Evolutionary conservation across 768 basidiomycete species (phyloP).

Genomic region (Serendipita vermifera): DNA sequence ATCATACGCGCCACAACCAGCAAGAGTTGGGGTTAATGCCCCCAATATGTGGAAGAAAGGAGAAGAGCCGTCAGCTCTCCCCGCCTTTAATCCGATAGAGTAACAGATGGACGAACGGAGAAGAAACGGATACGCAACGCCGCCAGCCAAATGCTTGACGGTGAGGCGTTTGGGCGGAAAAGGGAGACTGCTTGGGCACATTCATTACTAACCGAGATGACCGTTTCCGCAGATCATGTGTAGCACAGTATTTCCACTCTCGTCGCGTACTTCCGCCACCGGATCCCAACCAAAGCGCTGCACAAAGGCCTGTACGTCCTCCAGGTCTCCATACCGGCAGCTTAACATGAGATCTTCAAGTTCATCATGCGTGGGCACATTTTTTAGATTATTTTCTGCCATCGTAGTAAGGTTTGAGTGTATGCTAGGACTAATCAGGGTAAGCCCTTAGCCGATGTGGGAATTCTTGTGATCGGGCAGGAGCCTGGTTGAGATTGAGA

Average conservation of each 20-base stretch:
- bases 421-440: no score
- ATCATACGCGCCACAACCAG: neutral
- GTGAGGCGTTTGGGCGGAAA: neutral
- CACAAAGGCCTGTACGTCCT: conserved; percentile 59
- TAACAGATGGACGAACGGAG: neutral
- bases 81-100: neutral
- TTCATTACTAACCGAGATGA: conserved; percentile 49
- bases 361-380: conserved; percentile 23
- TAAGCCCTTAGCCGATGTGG: no score
- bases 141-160: neutral
- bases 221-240: conserved; percentile 89
- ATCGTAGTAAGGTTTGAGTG: no score
- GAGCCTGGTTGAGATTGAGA: no score
- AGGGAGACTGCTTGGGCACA: neutral
- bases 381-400: neutral
- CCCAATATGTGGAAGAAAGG: conserved; percentile 11
- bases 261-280: conserved; percentile 46
- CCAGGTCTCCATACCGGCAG: conserved; percentile 78
- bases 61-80: conserved; percentile 18
- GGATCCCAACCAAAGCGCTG: conserved; percentile 39
- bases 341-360: conserved; percentile 63
- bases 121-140: neutral
- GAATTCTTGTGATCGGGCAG: no score
- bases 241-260: conserved; percentile 62
- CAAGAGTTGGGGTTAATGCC: neutral